Percentiles rank a stretch among this genome's conserved stretches.
Evolutionary conservation across 1,284 basidiomycete genomes (phyloP).

Genomic region (Ustilago loliicola): DNA sequence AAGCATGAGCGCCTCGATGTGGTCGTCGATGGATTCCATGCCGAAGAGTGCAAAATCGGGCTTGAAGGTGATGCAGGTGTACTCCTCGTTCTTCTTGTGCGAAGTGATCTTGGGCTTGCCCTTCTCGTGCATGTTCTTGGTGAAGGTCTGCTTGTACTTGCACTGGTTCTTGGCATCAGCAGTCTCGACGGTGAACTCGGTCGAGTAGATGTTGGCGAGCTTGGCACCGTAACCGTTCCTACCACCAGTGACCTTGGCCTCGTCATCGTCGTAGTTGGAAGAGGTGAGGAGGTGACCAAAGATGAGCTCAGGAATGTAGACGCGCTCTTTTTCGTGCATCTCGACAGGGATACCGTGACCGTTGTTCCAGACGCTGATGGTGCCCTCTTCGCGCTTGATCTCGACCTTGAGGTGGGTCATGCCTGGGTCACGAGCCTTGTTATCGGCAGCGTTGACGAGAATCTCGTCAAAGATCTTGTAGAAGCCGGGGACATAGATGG

Average conservation of each 20-base stretch:
- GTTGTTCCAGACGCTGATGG: constrained; percentile 95
- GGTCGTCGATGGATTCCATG: constrained; percentile 91
- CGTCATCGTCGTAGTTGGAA: constrained; percentile 98
- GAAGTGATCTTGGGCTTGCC: constrained; percentile 89
- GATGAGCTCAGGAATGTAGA: constrained; percentile 97
- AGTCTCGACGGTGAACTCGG: constrained; percentile 96
- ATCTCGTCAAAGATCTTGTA: constrained; percentile 99
- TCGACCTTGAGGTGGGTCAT: constrained; percentile 72
- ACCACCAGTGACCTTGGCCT: constrained; percentile 98
- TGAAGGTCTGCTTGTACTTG: constrained; percentile 97
- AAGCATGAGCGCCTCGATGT: constrained; percentile 88
- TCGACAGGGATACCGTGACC: constrained; percentile 95
- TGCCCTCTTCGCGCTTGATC: constrained; percentile 85
- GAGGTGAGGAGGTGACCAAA: constrained; percentile 96
- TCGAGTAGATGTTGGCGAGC: constrained; percentile 97
- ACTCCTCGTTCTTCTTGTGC: constrained; percentile 81
- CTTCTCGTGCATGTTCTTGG: constrained; percentile 90
- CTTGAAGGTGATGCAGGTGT: constrained; percentile 93
- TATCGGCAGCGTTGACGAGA: constrained; percentile 98
- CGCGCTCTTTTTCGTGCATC: constrained; percentile 91
- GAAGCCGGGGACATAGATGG: constrained; percentile 95
- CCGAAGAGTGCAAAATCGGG: constrained; percentile 93
- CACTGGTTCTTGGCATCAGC: constrained; percentile 87
- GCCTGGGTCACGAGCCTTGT: constrained; percentile 78
- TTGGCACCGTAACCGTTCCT: constrained; percentile 98